Conservation (phyloP, 352 stramenopile species). For the Peronospora farinosa region DNA sequence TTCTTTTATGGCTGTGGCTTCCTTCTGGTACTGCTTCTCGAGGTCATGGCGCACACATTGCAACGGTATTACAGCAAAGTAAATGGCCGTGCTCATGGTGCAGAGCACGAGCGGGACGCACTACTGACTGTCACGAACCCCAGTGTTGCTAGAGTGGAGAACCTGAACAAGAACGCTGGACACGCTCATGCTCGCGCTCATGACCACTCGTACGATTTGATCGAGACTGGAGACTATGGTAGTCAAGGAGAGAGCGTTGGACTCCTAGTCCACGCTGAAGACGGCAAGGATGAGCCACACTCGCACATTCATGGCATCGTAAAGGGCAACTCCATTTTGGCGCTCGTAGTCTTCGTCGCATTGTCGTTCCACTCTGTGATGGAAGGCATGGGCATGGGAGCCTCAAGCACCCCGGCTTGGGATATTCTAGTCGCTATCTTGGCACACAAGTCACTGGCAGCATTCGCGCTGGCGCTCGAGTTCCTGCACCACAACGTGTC, state of each 20-base stretch:
- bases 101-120: slow-evolving; percentile 23
- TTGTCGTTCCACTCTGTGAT: slow-evolving; percentile 84
- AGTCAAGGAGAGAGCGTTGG: slow-evolving; percentile 17
- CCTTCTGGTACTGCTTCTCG: slow-evolving; percentile 64
- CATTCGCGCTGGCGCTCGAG: slow-evolving; percentile 68
- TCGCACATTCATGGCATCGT: slow-evolving; percentile 62
- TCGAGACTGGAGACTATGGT: slow-evolving; percentile 26
- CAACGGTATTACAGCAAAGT: slow-evolving; percentile 38
- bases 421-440: slow-evolving; percentile 74
- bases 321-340: slow-evolving; percentile 50
- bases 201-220: slow-evolving; percentile 5
- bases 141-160: slow-evolving; percentile 9
- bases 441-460: slow-evolving; percentile 77
- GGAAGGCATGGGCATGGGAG: slow-evolving; percentile 79
- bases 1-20: slow-evolving; percentile 79
- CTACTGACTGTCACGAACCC: slow-evolving; percentile 21
- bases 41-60: slow-evolving; percentile 59
- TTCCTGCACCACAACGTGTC: slow-evolving; percentile 58
- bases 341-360: slow-evolving; percentile 69
- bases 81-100: slow-evolving; percentile 11
- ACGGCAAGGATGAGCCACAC: slow-evolving; percentile 29
- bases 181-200: slow-evolving; percentile 13
- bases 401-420: slow-evolving; percentile 50
- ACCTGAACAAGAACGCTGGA: slow-evolving; percentile 3
- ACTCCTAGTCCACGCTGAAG: slow-evolving; percentile 1